Evolutionary conservation across 2,329 filamentous ascomycete species (phyloP).

Genomic region (Magnaporthiopsis rhizophila): DNA sequence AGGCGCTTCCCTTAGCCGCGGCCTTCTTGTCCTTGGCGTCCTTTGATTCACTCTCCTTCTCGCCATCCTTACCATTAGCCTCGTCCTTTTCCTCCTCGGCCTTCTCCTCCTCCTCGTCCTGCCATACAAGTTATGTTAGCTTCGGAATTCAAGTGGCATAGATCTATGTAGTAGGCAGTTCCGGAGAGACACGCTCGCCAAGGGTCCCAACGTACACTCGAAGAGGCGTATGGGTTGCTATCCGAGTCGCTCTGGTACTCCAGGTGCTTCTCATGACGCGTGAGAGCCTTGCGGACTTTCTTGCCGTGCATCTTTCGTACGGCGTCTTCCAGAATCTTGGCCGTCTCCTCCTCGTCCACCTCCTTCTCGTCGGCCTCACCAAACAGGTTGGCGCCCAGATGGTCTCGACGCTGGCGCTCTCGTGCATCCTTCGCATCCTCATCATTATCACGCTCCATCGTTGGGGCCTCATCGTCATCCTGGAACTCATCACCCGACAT

Average conservation of each 20-base stretch:
- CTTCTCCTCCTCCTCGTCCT: constrained; percentile 42
- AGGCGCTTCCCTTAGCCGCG: constrained; percentile 61
- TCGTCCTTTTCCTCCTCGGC: constrained; percentile 59
- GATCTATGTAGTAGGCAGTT: neutral
- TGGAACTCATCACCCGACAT: constrained; percentile 70
- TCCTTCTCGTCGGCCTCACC: constrained; percentile 60
- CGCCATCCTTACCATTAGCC: constrained; percentile 44
- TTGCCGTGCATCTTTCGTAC: constrained; percentile 69
- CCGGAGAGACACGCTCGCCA: neutral
- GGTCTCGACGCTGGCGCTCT: constrained; percentile 67
- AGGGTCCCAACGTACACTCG: constrained; percentile 21
- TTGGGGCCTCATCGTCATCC: constrained; percentile 74
- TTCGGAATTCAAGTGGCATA: neutral
- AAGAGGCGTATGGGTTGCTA: constrained; percentile 26
- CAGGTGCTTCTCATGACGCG: constrained; percentile 77
- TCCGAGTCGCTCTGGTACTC: constrained; percentile 67
- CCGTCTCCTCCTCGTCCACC: constrained; percentile 66
- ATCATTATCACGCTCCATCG: constrained; percentile 70
- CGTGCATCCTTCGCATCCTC: constrained; percentile 69
- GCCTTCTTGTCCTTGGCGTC: constrained; percentile 41
- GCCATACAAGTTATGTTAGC: neutral
- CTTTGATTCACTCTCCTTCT: constrained; percentile 39
- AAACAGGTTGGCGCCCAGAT: constrained; percentile 82
- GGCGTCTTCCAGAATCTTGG: constrained; percentile 57
- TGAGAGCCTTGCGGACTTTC: constrained; percentile 68